Evolutionary conservation across 2,329 filamentous ascomycete species (phyloP).

Genomic region (Cadophora luteo-olivacea): DNA sequence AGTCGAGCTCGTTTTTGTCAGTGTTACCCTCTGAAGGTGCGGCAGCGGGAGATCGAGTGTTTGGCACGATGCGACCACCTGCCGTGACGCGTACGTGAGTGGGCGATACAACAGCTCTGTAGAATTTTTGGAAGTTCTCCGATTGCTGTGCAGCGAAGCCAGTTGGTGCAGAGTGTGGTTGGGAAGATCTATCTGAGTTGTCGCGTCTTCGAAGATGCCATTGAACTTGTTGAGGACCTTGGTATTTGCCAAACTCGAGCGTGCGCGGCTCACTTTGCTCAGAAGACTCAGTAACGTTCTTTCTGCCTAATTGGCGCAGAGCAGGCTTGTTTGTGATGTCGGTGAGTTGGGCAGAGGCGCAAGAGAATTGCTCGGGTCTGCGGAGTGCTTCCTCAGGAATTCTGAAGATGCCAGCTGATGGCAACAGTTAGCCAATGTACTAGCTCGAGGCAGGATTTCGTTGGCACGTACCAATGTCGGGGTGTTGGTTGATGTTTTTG

Average conservation of each 20-base stretch:
- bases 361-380: conserved; percentile 35
- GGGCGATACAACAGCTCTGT: conserved; percentile 71
- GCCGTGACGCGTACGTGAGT: conserved; percentile 72
- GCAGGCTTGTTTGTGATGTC: conserved; percentile 34
- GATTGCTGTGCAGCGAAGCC: conserved; percentile 61
- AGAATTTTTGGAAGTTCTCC: conserved; percentile 72
- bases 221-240: conserved; percentile 28
- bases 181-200: conserved; percentile 41
- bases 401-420: conserved; percentile 35
- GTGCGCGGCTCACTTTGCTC: conserved; percentile 31
- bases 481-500: conserved; percentile 38
- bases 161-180: conserved; percentile 59
- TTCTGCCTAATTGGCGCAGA: conserved; percentile 21
- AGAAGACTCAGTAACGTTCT: conserved; percentile 31
- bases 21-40: conserved; percentile 40
- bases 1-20: conserved; percentile 23
- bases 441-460: background rate
- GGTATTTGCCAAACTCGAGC: conserved; percentile 21
- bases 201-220: conserved; percentile 43
- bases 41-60: conserved; percentile 54
- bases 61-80: conserved; percentile 70
- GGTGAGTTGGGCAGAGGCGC: conserved; percentile 32
- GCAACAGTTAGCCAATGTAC: conserved; percentile 17
- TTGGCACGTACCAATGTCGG: conserved; percentile 38
- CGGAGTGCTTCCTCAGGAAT: conserved; percentile 38